Evolutionary conservation across 192 early-diverging fungal species (phyloP).

Genomic region (Gryganskiella cystojenkinii): DNA sequence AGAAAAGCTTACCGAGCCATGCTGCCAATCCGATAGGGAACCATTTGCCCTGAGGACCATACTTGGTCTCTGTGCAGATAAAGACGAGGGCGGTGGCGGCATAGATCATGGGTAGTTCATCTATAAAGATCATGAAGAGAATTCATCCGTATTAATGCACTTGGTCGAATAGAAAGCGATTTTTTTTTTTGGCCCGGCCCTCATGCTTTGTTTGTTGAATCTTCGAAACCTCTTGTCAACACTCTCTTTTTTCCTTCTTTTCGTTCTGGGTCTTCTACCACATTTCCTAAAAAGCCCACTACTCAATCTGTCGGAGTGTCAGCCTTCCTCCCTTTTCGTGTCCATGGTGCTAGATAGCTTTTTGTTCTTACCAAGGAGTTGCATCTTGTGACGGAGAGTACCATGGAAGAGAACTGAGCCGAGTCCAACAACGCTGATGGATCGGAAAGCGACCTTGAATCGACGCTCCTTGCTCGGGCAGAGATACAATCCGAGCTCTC

Average conservation of each 20-base stretch:
- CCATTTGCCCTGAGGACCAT: constrained; percentile 59
- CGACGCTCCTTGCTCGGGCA: constrained; percentile 57
- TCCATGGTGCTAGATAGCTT: too few species aligned
- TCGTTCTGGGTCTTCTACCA: too few species aligned
- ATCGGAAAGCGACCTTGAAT: constrained; percentile 63
- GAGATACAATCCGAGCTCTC: constrained; percentile 65
- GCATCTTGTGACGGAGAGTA: constrained; percentile 76
- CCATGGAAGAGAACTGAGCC: constrained; percentile 84
- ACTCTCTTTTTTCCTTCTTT: too few species aligned
- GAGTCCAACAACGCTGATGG: constrained; percentile 75
- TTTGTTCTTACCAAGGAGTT: constrained; percentile 78
- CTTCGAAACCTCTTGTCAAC: too few species aligned
- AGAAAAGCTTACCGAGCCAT: constrained; percentile 52
- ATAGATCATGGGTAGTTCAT: constrained; percentile 55
- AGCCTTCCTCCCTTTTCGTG: too few species aligned
- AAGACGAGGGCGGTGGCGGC: constrained; percentile 49
- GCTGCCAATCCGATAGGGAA: constrained; percentile 59
- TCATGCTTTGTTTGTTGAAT: too few species aligned
- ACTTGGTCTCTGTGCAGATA: constrained; percentile 49
- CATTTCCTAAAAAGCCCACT: too few species aligned
- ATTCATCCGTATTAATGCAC: background rate
- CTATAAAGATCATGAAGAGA: constrained; percentile 6
- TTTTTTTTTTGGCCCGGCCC: background rate
- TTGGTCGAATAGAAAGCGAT: too few species aligned
- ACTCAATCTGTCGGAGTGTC: too few species aligned